Evolutionary conservation across 116 monocot species (phyloP).

Genomic region (Posidonia oceanica): DNA sequence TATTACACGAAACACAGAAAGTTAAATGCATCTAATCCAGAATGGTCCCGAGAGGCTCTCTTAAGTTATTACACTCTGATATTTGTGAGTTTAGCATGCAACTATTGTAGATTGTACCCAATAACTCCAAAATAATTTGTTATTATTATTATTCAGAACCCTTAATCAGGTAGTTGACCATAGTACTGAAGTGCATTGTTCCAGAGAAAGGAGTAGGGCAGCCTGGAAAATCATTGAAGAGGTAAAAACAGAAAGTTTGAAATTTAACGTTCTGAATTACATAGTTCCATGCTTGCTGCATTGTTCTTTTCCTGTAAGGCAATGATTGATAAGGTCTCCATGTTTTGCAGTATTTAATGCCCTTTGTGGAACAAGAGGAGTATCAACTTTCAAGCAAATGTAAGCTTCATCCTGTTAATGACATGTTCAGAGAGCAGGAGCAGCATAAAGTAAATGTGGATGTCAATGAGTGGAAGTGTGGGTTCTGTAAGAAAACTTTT

Average conservation of each 20-base stretch:
- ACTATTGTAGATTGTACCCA: not conserved
- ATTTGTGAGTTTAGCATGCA: not conserved
- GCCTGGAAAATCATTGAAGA: conserved; percentile 88
- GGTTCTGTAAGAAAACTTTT: conserved; percentile 88
- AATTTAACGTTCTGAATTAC: not conserved
- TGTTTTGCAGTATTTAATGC: conserved; percentile 77
- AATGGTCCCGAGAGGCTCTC: no score
- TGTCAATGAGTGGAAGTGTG: conserved; percentile 85
- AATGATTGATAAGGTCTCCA: not conserved
- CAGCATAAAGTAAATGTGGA: conserved; percentile 74
- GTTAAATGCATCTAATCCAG: not conserved
- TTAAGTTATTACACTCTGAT: not conserved
- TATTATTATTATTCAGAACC: conserved; percentile 7
- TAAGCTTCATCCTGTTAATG: conserved; percentile 73
- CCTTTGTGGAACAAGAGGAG: conserved; percentile 74
- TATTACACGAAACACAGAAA: not conserved
- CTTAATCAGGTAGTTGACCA: conserved; percentile 2
- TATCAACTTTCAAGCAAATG: conserved; percentile 66
- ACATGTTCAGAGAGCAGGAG: conserved; percentile 97
- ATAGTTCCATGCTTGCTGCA: not conserved
- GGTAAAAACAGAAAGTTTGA: conserved; percentile 20
- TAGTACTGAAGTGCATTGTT: conserved; percentile 74
- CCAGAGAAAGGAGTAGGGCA: conserved; percentile 86
- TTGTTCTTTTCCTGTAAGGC: not conserved
- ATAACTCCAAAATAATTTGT: not conserved